These are phyloP conservation scores for Eimeria maxima DNA, from an alignment of 169 alveolate species.

Conservation along the genomic window DNA sequence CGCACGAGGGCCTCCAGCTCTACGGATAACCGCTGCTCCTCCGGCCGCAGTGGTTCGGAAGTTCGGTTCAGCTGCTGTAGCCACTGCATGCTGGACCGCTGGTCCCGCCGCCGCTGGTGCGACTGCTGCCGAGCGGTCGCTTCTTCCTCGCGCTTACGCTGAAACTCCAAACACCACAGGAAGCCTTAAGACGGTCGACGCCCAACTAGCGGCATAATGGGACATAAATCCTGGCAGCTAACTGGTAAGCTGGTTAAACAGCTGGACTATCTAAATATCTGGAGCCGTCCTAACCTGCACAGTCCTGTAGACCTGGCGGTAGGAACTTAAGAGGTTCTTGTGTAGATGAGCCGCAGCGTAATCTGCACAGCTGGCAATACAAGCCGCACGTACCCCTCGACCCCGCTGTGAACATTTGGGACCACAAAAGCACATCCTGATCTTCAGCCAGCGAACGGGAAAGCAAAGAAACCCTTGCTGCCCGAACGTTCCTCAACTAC, in stretches of 20 bases:
- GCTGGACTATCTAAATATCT: no score
- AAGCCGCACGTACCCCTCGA: background rate
- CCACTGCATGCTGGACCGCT: constrained; percentile 3
- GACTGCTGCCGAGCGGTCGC: background rate
- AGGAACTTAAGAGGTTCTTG: constrained; percentile 89
- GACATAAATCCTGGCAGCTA: no score
- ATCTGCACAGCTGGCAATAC: constrained; percentile 87
- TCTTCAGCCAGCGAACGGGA: no score
- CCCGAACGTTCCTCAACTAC: no score
- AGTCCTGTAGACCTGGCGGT: constrained; percentile 87
- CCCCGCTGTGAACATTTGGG: background rate
- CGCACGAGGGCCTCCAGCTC: constrained; percentile 84
- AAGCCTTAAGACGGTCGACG: background rate
- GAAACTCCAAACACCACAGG: background rate
- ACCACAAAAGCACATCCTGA: background rate
- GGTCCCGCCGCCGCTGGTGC: constrained; percentile 50
- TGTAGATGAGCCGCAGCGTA: constrained; percentile 89
- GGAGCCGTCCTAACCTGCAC: constrained; percentile 49
- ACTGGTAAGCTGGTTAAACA: no score
- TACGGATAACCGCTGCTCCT: constrained; percentile 78
- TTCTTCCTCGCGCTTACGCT: constrained; percentile 15
- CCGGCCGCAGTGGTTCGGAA: constrained; percentile 35
- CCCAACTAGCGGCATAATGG: background rate
- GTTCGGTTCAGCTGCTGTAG: constrained; percentile 78
- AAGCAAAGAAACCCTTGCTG: no score